A percentile compares a stretch with the other conserved stretches of the same genome.
Evolutionary conservation across 108 stramenopile genomes (phyloP).

Genomic region (Schizochytrium sp.): DNA sequence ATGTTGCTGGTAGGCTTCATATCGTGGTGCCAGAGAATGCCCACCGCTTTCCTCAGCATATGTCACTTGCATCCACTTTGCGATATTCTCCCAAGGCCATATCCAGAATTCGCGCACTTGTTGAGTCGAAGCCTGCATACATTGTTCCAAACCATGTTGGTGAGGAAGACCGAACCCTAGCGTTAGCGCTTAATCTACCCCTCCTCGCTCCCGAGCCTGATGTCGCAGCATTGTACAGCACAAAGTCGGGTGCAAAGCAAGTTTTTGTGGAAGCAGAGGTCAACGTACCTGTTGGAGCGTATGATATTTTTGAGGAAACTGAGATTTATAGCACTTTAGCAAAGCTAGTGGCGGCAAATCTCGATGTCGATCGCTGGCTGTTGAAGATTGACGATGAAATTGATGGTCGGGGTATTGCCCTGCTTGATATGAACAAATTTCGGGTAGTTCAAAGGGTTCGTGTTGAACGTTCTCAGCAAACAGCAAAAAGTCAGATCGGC

Average conservation of each 20-base stretch:
- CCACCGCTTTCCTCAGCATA: conserved; percentile 41
- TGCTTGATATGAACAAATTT: not conserved
- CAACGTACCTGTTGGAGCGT: conserved; percentile 26
- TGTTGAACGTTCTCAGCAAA: conserved; percentile 8
- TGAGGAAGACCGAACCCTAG: conserved; percentile 15
- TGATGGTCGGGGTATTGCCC: conserved; percentile 6
- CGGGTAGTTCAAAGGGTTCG: not conserved
- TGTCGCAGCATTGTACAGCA: not conserved
- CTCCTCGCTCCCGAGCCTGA: conserved; percentile 2
- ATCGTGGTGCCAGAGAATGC: conserved; percentile 56
- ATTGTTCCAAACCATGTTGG: not conserved
- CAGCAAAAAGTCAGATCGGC: conserved; percentile 16
- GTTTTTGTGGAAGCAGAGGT: conserved; percentile 37
- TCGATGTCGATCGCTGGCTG: conserved; percentile 37
- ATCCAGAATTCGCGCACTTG: not conserved
- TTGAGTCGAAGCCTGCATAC: not conserved
- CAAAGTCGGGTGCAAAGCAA: conserved; percentile 47
- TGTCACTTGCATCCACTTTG: not conserved
- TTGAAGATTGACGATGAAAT: conserved; percentile 52
- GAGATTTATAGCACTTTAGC: not conserved
- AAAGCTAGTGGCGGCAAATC: conserved; percentile 39
- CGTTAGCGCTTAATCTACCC: conserved; percentile 4
- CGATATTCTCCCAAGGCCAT: not conserved
- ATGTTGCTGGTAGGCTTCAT: conserved; percentile 19
- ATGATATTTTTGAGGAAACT: conserved; percentile 18